These are phyloP conservation scores for Zymoseptoria ardabiliae DNA, from an alignment of 2,329 filamentous ascomycete genomes.

Conservation along the genomic window DNA sequence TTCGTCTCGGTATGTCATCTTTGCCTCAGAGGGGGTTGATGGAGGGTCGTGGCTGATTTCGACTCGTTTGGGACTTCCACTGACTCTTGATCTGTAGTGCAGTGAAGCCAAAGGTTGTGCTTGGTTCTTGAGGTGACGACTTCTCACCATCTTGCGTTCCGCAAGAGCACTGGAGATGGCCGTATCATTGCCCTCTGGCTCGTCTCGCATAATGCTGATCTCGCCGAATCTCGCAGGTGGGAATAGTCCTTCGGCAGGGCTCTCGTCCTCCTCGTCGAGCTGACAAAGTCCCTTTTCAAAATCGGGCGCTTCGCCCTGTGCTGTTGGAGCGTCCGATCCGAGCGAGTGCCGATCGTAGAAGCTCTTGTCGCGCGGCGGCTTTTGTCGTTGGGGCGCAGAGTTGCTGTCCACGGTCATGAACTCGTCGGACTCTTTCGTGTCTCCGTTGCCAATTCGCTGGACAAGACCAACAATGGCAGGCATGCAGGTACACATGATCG, in stretches of 20 bases:
- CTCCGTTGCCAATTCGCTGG: slow-evolving; percentile 2
- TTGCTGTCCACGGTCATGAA: not conserved
- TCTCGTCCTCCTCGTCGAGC: not conserved
- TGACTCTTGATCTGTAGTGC: not conserved
- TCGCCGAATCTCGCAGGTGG: not conserved
- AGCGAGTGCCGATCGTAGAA: not conserved
- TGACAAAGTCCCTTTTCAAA: not conserved
- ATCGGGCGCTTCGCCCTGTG: not conserved
- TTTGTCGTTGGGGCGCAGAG: not conserved
- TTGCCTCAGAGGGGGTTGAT: slow-evolving; percentile 10
- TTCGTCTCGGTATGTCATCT: slow-evolving; percentile 14
- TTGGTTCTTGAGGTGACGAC: not conserved
- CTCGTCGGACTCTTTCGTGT: not conserved
- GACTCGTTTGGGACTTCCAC: slow-evolving; percentile 7
- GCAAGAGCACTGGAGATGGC: not conserved
- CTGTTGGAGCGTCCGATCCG: not conserved
- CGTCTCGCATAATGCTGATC: not conserved
- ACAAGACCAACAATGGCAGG: slow-evolving; percentile 8
- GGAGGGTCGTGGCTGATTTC: slow-evolving; percentile 18
- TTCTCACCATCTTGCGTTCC: not conserved
- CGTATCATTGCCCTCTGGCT: not conserved
- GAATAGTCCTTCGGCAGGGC: not conserved
- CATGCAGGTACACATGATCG: slow-evolving; percentile 15
- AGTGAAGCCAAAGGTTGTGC: not conserved
- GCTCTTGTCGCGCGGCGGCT: not conserved